A percentile compares a stretch with the other conserved stretches of the same genome.
Evolutionary conservation across 78 protist species (phyloP).

Genomic region (Planoprotostelium fungivorum): DNA sequence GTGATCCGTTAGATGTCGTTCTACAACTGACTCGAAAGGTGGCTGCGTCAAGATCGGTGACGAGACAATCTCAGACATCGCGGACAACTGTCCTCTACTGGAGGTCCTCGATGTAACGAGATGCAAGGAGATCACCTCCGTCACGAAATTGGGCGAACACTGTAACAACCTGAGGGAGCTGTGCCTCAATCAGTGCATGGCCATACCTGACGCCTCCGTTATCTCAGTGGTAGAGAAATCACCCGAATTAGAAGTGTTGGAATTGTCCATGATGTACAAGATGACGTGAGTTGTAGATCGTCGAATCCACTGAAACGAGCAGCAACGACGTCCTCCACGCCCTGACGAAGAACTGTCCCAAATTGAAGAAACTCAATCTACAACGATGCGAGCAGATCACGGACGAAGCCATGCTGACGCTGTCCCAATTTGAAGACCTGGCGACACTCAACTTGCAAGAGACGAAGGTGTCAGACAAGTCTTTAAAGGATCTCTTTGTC

Average conservation of each 20-base stretch:
- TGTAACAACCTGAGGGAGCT: not conserved
- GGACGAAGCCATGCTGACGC: not conserved
- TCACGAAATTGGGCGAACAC: not conserved
- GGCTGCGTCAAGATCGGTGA: not conserved
- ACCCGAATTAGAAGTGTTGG: not conserved
- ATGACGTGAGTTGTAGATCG: not conserved
- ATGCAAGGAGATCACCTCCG: not conserved
- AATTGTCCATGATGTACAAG: not conserved
- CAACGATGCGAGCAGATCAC: not conserved
- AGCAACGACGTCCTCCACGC: not conserved
- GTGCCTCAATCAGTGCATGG: not conserved
- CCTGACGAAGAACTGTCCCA: not conserved
- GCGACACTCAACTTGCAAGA: not conserved
- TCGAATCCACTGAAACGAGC: not conserved
- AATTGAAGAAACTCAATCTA: not conserved
- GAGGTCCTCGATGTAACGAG: not conserved
- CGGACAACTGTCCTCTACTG: not conserved
- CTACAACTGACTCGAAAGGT: not conserved
- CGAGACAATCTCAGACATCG: not conserved
- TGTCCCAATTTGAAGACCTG: not conserved
- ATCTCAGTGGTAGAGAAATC: not conserved
- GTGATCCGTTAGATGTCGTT: not conserved
- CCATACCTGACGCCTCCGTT: not conserved
- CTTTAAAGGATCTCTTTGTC: not conserved
- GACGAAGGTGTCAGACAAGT: not conserved